Percentiles rank a stretch among this genome's conserved stretches.
phyloP scores from a whole-genome alignment of 345 rosid species.

The rapeseed (Brassica napus) region Da-Ae NC_063440.1:19298001-19298500 shows the following conservation, averaged over 20 bases:
- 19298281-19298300: slow-evolving; percentile 46
- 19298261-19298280: slow-evolving; percentile 41
- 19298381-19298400: too few relatives aligned
- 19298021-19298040: not conserved
- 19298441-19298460: too few relatives aligned
- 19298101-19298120: slow-evolving; percentile 18
- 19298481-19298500: too few relatives aligned
- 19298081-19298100: slow-evolving; percentile 16
- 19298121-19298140: slow-evolving; percentile 22
- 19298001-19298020: slow-evolving; percentile 54
- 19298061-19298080: slow-evolving; percentile 20
- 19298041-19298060: not conserved
- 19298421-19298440: too few relatives aligned
- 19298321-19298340: slow-evolving; percentile 26
- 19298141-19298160: not conserved
- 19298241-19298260: slow-evolving; percentile 26
- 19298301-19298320: slow-evolving; percentile 30
- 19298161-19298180: not conserved
- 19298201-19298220: slow-evolving; percentile 42
- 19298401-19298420: too few relatives aligned
- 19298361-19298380: too few relatives aligned
- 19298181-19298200: too few relatives aligned
- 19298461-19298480: too few relatives aligned
- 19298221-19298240: slow-evolving; percentile 35
- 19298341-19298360: not conserved